Percentiles rank a stretch among this genome's conserved stretches.
These are phyloP conservation scores for Bisporella sp. DNA, from an alignment of 2,329 filamentous ascomycete species.

Conservation along the genomic window DNA sequence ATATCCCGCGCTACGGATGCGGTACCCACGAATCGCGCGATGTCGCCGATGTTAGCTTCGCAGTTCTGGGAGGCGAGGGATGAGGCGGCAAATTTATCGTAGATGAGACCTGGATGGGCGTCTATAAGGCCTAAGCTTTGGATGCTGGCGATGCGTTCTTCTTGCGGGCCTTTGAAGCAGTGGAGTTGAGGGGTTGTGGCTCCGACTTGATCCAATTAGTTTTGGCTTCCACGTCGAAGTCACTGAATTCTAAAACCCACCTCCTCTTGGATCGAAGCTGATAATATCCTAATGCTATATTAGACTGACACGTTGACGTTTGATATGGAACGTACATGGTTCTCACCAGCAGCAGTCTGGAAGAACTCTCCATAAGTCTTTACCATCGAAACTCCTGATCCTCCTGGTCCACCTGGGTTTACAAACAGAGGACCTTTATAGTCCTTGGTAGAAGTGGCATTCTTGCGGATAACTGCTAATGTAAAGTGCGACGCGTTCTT, in stretches of 20 bases:
- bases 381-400: slow-evolving; percentile 30
- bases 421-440: slow-evolving; percentile 31
- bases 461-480: not conserved
- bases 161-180: slow-evolving; percentile 2
- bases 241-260: slow-evolving; percentile 13
- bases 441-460: not conserved
- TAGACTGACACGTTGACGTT: not conserved
- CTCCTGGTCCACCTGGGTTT: slow-evolving; percentile 43
- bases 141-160: not conserved
- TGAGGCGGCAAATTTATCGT: slow-evolving; percentile 38
- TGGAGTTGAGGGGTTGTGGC: slow-evolving; percentile 7
- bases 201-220: slow-evolving; percentile 7
- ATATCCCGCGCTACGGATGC: slow-evolving; percentile 10
- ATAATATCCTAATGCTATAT: slow-evolving; percentile 36
- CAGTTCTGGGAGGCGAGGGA: slow-evolving; percentile 33
- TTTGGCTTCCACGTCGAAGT: not conserved
- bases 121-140: slow-evolving; percentile 38
- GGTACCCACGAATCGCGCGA: slow-evolving; percentile 2
- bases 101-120: slow-evolving; percentile 38
- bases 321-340: not conserved
- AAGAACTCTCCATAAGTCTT: not conserved
- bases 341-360: not conserved
- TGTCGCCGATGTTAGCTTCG: slow-evolving; percentile 25
- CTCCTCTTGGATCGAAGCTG: slow-evolving; percentile 44
- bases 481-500: not conserved